A percentile compares a stretch with the other conserved stretches of the same genome.
phyloP scores from a whole-genome alignment of 176 grass and related monocot species.

The Cocos nucifera region DNA sequence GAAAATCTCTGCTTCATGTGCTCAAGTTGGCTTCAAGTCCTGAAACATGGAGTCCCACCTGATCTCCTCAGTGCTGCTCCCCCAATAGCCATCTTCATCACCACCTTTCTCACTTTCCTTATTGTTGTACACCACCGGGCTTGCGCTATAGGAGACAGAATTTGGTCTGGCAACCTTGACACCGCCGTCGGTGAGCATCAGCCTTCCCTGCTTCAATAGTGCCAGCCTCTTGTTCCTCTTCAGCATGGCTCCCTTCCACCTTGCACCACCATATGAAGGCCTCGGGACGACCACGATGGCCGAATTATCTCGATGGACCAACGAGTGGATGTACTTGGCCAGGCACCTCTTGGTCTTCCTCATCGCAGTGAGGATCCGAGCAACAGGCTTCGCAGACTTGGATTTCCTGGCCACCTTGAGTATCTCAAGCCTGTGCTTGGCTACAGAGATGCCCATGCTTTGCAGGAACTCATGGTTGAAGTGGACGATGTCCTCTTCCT shows the following conservation, averaged over 20 bases:
- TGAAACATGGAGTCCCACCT: constrained; percentile 51
- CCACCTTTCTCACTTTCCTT: not conserved
- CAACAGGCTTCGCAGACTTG: not conserved
- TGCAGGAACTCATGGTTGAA: constrained; percentile 57
- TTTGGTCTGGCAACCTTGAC: not conserved
- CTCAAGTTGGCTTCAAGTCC: constrained; percentile 47
- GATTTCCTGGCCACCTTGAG: not conserved
- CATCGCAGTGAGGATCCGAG: constrained; percentile 39
- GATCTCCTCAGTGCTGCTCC: constrained; percentile 1
- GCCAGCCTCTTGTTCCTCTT: constrained; percentile 11
- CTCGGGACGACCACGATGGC: constrained; percentile 40
- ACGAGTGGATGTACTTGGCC: constrained; percentile 24
- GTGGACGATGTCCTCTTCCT: constrained; percentile 42
- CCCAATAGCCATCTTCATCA: no score
- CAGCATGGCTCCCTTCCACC: constrained; percentile 32
- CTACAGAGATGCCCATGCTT: constrained; percentile 15
- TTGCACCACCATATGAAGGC: constrained; percentile 14
- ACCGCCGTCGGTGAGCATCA: not conserved
- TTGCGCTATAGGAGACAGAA: not conserved
- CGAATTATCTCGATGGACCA: constrained; percentile 22
- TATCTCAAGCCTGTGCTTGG: constrained; percentile 18
- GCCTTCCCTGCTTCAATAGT: no score
- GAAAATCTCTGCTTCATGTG: no score
- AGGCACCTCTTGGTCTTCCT: constrained; percentile 31
- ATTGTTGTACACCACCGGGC: not conserved